Evolutionary conservation across 495 filamentous ascomycete genomes (phyloP).

Genomic region (Penicillium canescens): DNA sequence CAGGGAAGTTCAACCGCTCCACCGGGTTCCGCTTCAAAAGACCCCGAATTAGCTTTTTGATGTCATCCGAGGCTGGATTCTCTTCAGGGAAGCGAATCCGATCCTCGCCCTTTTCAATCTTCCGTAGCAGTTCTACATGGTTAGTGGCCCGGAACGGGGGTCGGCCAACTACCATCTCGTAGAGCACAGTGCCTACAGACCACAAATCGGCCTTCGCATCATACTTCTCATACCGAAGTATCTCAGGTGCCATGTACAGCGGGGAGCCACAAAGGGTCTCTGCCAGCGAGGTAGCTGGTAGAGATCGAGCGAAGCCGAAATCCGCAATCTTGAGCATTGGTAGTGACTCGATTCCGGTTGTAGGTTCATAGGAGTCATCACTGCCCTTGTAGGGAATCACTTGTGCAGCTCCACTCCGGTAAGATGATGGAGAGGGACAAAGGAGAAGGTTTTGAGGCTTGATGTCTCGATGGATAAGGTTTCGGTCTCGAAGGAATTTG

Average conservation of each 20-base stretch:
- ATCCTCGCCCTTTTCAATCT: slow-evolving; percentile 85
- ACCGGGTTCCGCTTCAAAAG: slow-evolving; percentile 84
- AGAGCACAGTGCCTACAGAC: slow-evolving; percentile 94
- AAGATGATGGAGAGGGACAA: slow-evolving; percentile 75
- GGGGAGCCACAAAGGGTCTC: slow-evolving; percentile 98
- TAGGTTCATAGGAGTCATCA: slow-evolving; percentile 74
- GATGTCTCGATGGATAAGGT: slow-evolving; percentile 94
- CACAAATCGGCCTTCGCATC: slow-evolving; percentile 96
- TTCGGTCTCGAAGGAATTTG: slow-evolving; percentile 77
- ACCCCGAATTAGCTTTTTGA: slow-evolving; percentile 78
- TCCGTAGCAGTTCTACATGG: slow-evolving; percentile 89
- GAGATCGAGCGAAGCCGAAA: slow-evolving; percentile 91
- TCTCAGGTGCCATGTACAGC: slow-evolving; percentile 98
- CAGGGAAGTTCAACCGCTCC: slow-evolving; percentile 78
- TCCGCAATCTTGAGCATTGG: slow-evolving; percentile 97
- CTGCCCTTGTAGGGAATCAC: slow-evolving; percentile 62
- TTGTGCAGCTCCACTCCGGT: slow-evolving; percentile 46
- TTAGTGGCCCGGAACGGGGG: slow-evolving; percentile 92
- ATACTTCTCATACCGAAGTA: slow-evolving; percentile 95
- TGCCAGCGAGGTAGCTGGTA: slow-evolving; percentile 85
- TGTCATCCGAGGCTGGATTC: slow-evolving; percentile 64
- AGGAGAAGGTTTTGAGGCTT: slow-evolving; percentile 96
- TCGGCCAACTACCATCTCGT: slow-evolving; percentile 89
- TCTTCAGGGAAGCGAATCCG: slow-evolving; percentile 79
- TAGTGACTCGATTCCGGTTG: slow-evolving; percentile 78